phyloP scores from a whole-genome alignment of 106 monocot genomes.

The Vanilla planifolia region DNA sequence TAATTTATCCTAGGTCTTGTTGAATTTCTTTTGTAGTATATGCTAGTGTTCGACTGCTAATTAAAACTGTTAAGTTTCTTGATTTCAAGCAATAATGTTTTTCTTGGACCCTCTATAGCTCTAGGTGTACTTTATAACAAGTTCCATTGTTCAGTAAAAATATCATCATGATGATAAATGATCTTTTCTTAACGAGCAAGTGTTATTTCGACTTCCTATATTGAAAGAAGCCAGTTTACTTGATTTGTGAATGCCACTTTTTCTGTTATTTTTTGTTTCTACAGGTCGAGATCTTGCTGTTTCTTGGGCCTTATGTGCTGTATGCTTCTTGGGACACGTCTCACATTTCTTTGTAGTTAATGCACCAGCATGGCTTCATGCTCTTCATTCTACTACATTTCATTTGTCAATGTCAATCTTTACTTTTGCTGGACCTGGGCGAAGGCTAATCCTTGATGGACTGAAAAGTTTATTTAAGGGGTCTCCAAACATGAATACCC shows the following conservation, averaged over 20 bases:
- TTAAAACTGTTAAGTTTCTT: slow-evolving; percentile 1
- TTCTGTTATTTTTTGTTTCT: slow-evolving; percentile 1
- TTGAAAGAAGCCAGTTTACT: too few relatives aligned
- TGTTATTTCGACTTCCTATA: not conserved
- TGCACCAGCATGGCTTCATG: slow-evolving; percentile 70
- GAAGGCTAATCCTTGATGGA: slow-evolving; percentile 85
- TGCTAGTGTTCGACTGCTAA: not conserved
- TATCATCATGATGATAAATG: not conserved
- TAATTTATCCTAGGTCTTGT: too few relatives aligned
- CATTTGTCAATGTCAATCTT: slow-evolving; percentile 87
- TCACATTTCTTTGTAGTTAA: slow-evolving; percentile 70
- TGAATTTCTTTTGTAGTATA: too few relatives aligned
- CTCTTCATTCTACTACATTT: slow-evolving; percentile 70
- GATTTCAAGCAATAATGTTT: not conserved
- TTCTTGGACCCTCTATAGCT: not conserved
- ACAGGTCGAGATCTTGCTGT: slow-evolving; percentile 91
- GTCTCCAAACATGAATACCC: slow-evolving; percentile 96
- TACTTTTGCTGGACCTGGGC: slow-evolving; percentile 84
- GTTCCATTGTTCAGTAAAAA: not conserved
- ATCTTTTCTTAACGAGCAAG: not conserved
- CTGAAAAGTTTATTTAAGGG: slow-evolving; percentile 68
- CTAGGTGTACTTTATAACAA: not conserved
- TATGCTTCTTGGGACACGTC: slow-evolving; percentile 81
- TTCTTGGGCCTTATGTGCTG: slow-evolving; percentile 98
- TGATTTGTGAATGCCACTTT: not conserved